A percentile compares a stretch with the other conserved stretches of the same genome.
Evolutionary conservation across 768 basidiomycete genomes (phyloP).

Genomic region (Mycena pura): DNA sequence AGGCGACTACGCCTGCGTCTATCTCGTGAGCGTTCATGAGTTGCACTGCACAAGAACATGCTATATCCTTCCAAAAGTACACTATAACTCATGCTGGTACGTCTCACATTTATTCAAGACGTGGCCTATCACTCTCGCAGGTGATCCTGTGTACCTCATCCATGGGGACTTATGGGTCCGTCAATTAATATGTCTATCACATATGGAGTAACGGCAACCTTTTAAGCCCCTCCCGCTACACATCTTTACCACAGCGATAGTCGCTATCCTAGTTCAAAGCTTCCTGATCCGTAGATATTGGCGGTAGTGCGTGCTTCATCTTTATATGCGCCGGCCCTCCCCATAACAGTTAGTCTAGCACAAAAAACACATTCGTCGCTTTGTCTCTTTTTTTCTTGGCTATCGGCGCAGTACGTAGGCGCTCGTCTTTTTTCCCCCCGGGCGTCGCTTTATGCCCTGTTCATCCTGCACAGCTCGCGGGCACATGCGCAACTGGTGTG

Average conservation of each 20-base stretch:
- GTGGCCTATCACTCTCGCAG: too few species aligned
- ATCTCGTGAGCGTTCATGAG: not conserved
- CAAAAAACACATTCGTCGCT: not conserved
- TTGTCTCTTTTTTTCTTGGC: not conserved
- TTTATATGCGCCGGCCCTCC: not conserved
- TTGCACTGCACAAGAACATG: not conserved
- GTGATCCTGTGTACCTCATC: not conserved
- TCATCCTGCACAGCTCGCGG: not conserved
- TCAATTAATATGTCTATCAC: not conserved
- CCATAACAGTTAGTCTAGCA: not conserved
- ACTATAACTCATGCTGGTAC: not conserved
- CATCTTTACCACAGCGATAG: not conserved
- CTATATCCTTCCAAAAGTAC: not conserved
- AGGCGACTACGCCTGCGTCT: not conserved
- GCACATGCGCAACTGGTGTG: not conserved
- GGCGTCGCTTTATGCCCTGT: not conserved
- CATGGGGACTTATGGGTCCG: not conserved
- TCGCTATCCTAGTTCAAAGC: not conserved
- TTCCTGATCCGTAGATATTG: conserved; percentile 1
- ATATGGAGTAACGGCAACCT: too few species aligned
- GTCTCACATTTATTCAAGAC: not conserved
- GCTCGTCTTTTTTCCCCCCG: not conserved
- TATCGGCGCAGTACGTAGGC: not conserved
- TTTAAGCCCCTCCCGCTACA: not conserved
- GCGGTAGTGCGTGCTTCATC: not conserved